Percentiles rank a stretch among this genome's conserved stretches.
These are phyloP conservation scores for Colletotrichum truncatum DNA, from an alignment of 2,329 filamentous ascomycete genomes.

Conservation along the genomic window DNA sequence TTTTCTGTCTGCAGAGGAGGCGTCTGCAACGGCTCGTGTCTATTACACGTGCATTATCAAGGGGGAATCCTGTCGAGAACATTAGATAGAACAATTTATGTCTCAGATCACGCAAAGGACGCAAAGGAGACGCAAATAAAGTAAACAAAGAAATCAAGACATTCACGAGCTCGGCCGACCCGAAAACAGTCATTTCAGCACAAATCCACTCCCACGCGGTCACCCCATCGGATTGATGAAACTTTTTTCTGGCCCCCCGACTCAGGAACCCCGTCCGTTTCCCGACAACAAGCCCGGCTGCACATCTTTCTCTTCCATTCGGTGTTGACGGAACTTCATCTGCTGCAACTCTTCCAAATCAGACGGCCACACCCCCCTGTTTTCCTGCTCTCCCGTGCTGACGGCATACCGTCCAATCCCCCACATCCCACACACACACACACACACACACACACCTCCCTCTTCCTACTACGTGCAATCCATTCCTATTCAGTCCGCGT, in stretches of 20 bases:
- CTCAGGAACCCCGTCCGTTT: neutral
- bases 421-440: neutral
- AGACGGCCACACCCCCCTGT: too few species aligned
- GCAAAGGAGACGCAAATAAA: neutral
- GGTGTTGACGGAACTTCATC: too few species aligned
- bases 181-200: neutral
- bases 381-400: neutral
- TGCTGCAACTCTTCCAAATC: neutral
- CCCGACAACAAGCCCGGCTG: neutral
- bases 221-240: constrained; percentile 21
- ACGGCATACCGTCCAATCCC: neutral
- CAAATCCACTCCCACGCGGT: neutral
- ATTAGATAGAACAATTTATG: too few species aligned
- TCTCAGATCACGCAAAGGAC: neutral
- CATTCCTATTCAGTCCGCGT: neutral
- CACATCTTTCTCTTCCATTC: neutral
- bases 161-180: constrained; percentile 15
- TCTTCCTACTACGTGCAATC: neutral
- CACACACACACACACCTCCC: neutral
- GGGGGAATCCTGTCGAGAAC: too few species aligned
- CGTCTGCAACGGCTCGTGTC: neutral
- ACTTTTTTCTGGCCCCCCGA: constrained; percentile 5
- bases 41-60: too few species aligned
- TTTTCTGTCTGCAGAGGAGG: too few species aligned
- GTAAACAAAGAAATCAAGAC: neutral